A percentile compares a stretch with the other conserved stretches of the same genome.
Conservation (phyloP, 108 stramenopile species). For the Skeletonema grethae region DNA sequence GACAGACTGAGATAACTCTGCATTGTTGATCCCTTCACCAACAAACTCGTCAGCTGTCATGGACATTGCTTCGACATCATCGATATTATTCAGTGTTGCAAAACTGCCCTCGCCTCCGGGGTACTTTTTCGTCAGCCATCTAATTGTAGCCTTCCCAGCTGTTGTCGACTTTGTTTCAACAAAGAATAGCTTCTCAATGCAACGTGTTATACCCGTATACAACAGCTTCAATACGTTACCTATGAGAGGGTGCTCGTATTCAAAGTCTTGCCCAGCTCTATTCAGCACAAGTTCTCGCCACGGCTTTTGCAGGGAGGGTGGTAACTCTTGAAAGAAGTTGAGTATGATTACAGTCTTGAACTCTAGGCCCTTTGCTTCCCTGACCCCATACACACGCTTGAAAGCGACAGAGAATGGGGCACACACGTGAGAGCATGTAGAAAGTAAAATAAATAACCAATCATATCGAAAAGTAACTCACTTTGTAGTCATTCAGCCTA, state of each 20-base stretch:
- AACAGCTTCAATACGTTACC: constrained; percentile 52
- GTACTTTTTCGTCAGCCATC: neutral
- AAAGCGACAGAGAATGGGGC: neutral
- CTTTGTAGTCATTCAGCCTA: constrained; percentile 26
- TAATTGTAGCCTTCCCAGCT: constrained; percentile 42
- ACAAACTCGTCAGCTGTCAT: constrained; percentile 44
- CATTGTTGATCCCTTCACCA: constrained; percentile 28
- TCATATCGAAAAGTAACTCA: neutral
- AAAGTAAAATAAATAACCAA: neutral
- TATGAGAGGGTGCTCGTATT: constrained; percentile 28
- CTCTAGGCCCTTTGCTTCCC: constrained; percentile 57
- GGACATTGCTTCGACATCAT: constrained; percentile 29
- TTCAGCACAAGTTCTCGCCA: constrained; percentile 47
- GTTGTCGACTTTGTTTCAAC: constrained; percentile 45
- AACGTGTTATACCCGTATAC: constrained; percentile 59
- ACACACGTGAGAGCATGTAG: neutral
- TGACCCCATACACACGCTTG: constrained; percentile 41
- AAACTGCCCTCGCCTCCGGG: neutral
- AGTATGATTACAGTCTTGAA: constrained; percentile 54
- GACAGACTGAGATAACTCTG: constrained; percentile 29
- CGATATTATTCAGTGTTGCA: constrained; percentile 30
- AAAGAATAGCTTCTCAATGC: constrained; percentile 50
- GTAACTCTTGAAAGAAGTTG: constrained; percentile 51
- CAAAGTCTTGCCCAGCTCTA: constrained; percentile 10
- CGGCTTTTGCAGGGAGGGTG: constrained; percentile 29